Percentiles rank a stretch among this genome's conserved stretches.
phyloP scores from a whole-genome alignment of 768 basidiomycete genomes.

The Trametes sanguinea region DNA sequence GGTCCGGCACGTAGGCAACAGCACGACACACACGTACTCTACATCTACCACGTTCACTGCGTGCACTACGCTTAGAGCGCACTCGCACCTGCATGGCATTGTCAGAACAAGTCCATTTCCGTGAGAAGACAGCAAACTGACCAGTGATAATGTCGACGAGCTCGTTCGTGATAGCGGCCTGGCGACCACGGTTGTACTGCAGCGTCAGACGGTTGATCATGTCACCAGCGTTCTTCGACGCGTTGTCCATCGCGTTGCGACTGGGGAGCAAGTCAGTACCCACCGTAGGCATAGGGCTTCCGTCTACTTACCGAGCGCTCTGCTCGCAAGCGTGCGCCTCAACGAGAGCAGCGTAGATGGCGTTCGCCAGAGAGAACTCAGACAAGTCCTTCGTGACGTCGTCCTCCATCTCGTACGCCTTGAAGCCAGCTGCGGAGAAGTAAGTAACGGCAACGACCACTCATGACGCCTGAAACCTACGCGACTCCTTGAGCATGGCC shows the following conservation, averaged over 20 bases:
- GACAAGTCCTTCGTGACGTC: conserved; percentile 91
- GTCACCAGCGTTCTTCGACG: conserved; percentile 96
- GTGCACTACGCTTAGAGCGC: conserved; percentile 36
- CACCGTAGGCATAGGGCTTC: neutral
- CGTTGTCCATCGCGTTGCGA: conserved; percentile 99
- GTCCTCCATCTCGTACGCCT: conserved; percentile 96
- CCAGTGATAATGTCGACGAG: conserved; percentile 91
- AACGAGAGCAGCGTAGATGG: conserved; percentile 89
- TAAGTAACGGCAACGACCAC: neutral
- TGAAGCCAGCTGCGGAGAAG: conserved; percentile 73
- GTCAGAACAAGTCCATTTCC: neutral
- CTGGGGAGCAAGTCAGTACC: conserved; percentile 39
- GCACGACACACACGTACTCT: conserved; percentile 13
- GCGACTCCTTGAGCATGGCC: conserved; percentile 76
- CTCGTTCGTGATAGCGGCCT: conserved; percentile 97
- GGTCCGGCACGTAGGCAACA: conserved; percentile 14
- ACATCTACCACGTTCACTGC: conserved; percentile 6
- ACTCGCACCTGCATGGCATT: conserved; percentile 44
- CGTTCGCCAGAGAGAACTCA: conserved; percentile 96
- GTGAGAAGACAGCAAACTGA: conserved; percentile 36
- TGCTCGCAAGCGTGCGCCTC: conserved; percentile 97
- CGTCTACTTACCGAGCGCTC: conserved; percentile 69
- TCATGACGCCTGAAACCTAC: conserved; percentile 45
- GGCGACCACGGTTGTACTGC: conserved; percentile 98
- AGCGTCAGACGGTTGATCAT: conserved; percentile 89